These are phyloP conservation scores for Aspergillus cristatus DNA, from an alignment of 495 filamentous ascomycete species.

Conservation along the genomic window DNA sequence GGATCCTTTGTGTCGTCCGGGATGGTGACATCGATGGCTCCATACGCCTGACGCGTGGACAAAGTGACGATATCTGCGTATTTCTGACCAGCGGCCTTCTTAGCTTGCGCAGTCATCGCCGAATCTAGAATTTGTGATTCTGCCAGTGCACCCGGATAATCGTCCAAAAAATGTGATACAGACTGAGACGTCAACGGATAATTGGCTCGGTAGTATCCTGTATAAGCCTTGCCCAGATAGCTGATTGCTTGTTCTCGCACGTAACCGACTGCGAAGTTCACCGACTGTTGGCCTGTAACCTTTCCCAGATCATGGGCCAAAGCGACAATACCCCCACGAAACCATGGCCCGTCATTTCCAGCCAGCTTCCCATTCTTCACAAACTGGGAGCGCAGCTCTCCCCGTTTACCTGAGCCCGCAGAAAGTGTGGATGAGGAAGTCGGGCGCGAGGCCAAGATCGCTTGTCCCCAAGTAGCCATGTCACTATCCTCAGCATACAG, in stretches of 20 bases:
- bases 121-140: constrained; percentile 28
- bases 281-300: constrained; percentile 17
- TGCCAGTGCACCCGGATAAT: constrained; percentile 29
- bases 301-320: constrained; percentile 35
- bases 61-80: constrained; percentile 41
- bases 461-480: constrained; percentile 39
- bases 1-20: constrained; percentile 33
- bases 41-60: constrained; percentile 40
- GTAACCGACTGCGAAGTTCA: constrained; percentile 41
- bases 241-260: constrained; percentile 36
- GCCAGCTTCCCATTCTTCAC: constrained; percentile 13
- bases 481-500: constrained; percentile 31
- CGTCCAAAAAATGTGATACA: constrained; percentile 32
- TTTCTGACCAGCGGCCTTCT: constrained; percentile 25
- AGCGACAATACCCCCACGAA: constrained; percentile 22
- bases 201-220: constrained; percentile 33
- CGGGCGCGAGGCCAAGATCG: constrained; percentile 21
- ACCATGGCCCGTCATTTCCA: constrained; percentile 14
- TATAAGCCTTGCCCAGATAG: constrained; percentile 36
- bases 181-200: constrained; percentile 23
- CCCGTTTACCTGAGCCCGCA: constrained; percentile 15
- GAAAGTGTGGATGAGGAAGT: constrained; percentile 20
- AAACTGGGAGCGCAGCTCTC: constrained; percentile 17
- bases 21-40: constrained; percentile 39
- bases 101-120: constrained; percentile 20